Evolutionary conservation across 768 basidiomycete species (phyloP), one percentile per base, ranked within the genome.

Genomic region (Rickenella mellea): DNA sequence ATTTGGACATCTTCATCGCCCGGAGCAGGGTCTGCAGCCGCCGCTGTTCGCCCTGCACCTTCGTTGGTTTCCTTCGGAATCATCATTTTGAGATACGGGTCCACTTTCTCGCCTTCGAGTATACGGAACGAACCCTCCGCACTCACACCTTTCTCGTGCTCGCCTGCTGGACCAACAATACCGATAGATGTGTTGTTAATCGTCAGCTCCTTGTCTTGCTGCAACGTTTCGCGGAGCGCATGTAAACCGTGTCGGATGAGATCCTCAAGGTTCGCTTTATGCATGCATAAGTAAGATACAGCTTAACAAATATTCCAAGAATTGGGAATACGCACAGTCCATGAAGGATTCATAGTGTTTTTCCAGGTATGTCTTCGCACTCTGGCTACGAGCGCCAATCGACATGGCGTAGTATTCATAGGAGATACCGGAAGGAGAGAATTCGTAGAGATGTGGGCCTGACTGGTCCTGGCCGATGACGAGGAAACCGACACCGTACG

Each of bases 401-500:
- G 92, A 94, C 78, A 97, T 93, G 37, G 96, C 96, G 58, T 80
- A 90, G 65, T 97, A 99, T 61, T 98, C 94, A 58, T 94, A 97
- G 17, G 90, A 89, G 57, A 88, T 93, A 15, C 96, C 96, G 0
- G 93, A 87, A 0, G 96, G 96, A 1, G 93, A 93, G 69, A 99
- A 98, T 62, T 98, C 96, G 63, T 89, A 97, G 28, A 99, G 77
- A 62, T 98, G 96, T 4, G 96, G 93, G 3, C 96, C 96, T n/a
- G 83, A 79, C 55, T 93, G 84, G 63, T 98, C 96, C 55, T 85
- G 78, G 8, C 96, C 96, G 49, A 96, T 84, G 49, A 99, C 94
- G 36, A 99, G 83, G 71, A 98, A 94, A 5, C 96, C 96, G 9
- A 99, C 96, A 60, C 96, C 96, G 53, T 99, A 99, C 2, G 96